Percentiles rank a stretch among this genome's conserved stretches.
Evolutionary conservation across 352 stramenopile genomes (phyloP).

Genomic region (Pythium biforme): DNA sequence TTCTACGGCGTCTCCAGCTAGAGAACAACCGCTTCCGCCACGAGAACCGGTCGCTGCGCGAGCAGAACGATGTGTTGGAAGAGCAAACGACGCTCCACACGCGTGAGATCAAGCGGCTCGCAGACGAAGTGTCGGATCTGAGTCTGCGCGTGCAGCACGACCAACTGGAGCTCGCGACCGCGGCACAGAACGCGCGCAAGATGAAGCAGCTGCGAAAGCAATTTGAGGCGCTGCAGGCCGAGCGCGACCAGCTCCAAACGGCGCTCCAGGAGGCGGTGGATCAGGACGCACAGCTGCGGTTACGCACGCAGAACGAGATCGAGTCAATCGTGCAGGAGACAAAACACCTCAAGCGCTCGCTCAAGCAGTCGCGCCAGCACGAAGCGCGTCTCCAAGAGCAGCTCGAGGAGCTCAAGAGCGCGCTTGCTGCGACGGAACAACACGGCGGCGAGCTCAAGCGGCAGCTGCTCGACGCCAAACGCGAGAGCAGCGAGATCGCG

Average conservation of each 20-base stretch:
- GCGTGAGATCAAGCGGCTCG: constrained; percentile 46
- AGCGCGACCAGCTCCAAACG: constrained; percentile 39
- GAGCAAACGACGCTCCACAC: constrained; percentile 42
- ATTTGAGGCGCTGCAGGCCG: constrained; percentile 29
- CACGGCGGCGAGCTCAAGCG: constrained; percentile 29
- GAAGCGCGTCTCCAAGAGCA: constrained; percentile 36
- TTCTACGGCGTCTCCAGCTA: constrained; percentile 62
- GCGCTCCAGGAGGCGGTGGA: constrained; percentile 40
- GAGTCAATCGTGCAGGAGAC: constrained; percentile 35
- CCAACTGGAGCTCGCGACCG: constrained; percentile 31
- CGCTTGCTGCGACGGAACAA: constrained; percentile 39
- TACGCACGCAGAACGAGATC: constrained; percentile 36
- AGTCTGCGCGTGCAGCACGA: constrained; percentile 35
- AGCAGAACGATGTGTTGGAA: constrained; percentile 45
- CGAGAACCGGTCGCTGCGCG: constrained; percentile 42
- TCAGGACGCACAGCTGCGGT: constrained; percentile 33
- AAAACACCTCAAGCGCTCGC: constrained; percentile 49
- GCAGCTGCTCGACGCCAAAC: constrained; percentile 37
- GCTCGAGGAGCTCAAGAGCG: constrained; percentile 36
- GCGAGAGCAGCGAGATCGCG: constrained; percentile 33
- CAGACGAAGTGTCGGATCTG: constrained; percentile 42
- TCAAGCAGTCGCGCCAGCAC: constrained; percentile 44
- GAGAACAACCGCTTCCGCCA: constrained; percentile 74
- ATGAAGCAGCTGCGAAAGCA: constrained; percentile 50
- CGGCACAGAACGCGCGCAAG: constrained; percentile 39